Evolutionary conservation across 2,329 filamentous ascomycete genomes (phyloP).

Genomic region (Helicocarpus griseus): DNA sequence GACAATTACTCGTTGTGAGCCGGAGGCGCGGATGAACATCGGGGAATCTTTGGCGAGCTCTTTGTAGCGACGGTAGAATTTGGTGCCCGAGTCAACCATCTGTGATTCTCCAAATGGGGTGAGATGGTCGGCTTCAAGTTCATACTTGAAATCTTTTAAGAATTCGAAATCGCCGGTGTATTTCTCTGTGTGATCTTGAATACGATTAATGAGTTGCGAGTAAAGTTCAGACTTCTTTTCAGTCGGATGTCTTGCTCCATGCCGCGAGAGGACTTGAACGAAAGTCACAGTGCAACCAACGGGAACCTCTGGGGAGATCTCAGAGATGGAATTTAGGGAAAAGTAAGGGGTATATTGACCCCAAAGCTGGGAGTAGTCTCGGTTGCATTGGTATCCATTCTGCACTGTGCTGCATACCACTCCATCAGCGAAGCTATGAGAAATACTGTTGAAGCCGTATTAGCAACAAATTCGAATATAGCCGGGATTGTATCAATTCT

Average conservation of each 20-base stretch:
- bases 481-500: not conserved
- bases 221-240: constrained; percentile 56
- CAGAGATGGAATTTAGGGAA: constrained; percentile 51
- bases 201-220: constrained; percentile 51
- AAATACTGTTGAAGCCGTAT: not conserved
- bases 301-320: constrained; percentile 53
- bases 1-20: constrained; percentile 59
- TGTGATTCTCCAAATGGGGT: constrained; percentile 59
- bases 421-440: not conserved
- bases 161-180: constrained; percentile 61
- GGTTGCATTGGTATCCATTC: constrained; percentile 54
- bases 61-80: constrained; percentile 66
- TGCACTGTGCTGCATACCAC: constrained; percentile 43
- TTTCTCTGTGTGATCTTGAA: constrained; percentile 48
- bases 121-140: constrained; percentile 59
- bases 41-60: constrained; percentile 46
- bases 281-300: constrained; percentile 65
- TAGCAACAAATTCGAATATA: not conserved
- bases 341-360: constrained; percentile 86
- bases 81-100: constrained; percentile 63
- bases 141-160: constrained; percentile 61
- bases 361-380: constrained; percentile 59
- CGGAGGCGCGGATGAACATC: constrained; percentile 65
- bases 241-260: constrained; percentile 78
- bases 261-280: constrained; percentile 70